These are phyloP conservation scores for Lumnitzera littorea DNA, from an alignment of 345 rosid genomes.

Conservation along the genomic window DNA sequence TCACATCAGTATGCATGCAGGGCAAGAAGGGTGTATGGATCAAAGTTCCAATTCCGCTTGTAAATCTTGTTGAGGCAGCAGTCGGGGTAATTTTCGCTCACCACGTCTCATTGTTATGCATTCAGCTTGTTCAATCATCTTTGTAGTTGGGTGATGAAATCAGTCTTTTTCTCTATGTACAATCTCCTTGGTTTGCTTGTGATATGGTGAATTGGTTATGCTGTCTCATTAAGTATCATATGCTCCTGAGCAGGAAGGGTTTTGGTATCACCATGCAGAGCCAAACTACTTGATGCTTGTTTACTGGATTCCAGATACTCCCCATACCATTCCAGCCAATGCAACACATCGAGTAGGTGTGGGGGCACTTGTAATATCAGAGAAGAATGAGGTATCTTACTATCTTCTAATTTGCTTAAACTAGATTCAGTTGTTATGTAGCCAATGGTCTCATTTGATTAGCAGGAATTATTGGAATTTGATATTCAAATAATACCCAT, in stretches of 20 bases:
- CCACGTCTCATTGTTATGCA: background rate
- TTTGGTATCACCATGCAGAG: conserved; percentile 93
- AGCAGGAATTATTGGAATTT: too few relatives aligned
- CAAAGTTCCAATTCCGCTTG: conserved; percentile 61
- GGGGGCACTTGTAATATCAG: conserved; percentile 73
- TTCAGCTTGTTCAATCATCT: background rate
- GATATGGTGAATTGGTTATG: background rate
- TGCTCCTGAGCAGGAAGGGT: conserved; percentile 60
- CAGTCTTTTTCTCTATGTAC: too few relatives aligned
- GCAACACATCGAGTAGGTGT: conserved; percentile 80
- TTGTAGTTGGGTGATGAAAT: background rate
- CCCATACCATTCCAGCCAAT: conserved; percentile 67
- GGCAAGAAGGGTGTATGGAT: conserved; percentile 89
- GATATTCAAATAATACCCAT: too few relatives aligned
- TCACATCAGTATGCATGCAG: conserved; percentile 26
- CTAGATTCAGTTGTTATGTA: background rate
- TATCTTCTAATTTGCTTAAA: conserved; percentile 12
- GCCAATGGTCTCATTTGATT: too few relatives aligned
- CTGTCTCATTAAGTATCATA: background rate
- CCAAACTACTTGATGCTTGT: conserved; percentile 73
- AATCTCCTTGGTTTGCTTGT: background rate
- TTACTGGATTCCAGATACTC: conserved; percentile 63
- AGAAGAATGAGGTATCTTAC: conserved; percentile 59
- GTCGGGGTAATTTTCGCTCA: conserved; percentile 41
- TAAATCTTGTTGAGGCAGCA: conserved; percentile 61